These are phyloP conservation scores for Gillenia trifoliata DNA, from an alignment of 306 rosid species.

Conservation along the genomic window DNA sequence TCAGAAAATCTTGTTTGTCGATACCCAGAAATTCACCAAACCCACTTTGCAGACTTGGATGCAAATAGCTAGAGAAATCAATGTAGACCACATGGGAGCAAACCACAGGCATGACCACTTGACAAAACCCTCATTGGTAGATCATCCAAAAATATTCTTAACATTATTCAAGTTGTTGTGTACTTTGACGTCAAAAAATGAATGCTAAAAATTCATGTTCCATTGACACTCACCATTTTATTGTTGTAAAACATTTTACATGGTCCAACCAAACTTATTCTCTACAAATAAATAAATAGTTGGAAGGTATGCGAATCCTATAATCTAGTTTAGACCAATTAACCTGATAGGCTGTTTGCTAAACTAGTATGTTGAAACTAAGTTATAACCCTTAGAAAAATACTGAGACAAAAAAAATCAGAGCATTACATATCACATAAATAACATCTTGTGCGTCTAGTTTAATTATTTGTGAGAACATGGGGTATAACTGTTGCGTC, in stretches of 20 bases:
- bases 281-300: not conserved
- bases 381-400: not conserved
- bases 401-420: not conserved
- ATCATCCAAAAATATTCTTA: not conserved
- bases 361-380: not conserved
- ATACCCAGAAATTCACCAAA: not conserved
- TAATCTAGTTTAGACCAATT: not conserved
- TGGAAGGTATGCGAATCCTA: not conserved
- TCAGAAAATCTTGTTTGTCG: not conserved
- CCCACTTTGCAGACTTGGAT: not conserved
- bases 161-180: not conserved
- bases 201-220: not conserved
- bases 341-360: not conserved
- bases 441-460: not conserved
- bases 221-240: not conserved
- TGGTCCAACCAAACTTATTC: not conserved
- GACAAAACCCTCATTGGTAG: not conserved
- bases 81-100: not conserved
- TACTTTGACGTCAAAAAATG: not conserved
- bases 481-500: no score
- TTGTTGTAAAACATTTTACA: not conserved
- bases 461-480: not conserved
- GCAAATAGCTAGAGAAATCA: not conserved
- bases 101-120: not conserved
- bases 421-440: not conserved